Percentiles rank a stretch among this genome's conserved stretches.
These are phyloP conservation scores for Penicillium sumatraense DNA, from an alignment of 2,329 filamentous ascomycete genomes.

Conservation along the genomic window DNA sequence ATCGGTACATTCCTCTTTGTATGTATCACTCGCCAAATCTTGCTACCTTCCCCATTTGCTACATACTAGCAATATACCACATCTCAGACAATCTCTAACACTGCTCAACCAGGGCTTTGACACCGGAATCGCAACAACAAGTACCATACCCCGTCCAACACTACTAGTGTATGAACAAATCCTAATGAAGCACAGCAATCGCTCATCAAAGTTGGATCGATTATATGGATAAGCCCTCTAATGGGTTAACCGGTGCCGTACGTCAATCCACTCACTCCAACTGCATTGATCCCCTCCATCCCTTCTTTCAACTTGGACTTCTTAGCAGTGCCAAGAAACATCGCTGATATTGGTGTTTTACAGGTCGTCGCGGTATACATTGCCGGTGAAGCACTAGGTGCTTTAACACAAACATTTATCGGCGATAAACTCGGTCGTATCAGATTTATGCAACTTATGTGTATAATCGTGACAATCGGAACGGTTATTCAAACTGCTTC, in stretches of 20 bases:
- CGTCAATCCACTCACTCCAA: conserved; percentile 8
- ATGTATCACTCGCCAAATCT: no score
- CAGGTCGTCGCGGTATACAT: conserved; percentile 63
- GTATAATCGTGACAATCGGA: conserved; percentile 59
- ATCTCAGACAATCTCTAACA: no score
- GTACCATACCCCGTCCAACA: conserved; percentile 27
- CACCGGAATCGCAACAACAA: conserved; percentile 65
- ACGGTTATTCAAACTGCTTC: conserved; percentile 59
- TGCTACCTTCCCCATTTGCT: no score
- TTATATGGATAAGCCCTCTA: conserved; percentile 62
- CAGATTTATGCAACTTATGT: conserved; percentile 60
- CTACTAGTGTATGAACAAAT: not conserved
- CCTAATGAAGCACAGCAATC: conserved; percentile 49
- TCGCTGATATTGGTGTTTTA: no score
- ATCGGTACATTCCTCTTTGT: conserved; percentile 65
- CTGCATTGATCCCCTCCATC: not conserved
- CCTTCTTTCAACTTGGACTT: not conserved
- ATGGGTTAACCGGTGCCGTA: conserved; percentile 60
- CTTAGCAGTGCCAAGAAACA: no score
- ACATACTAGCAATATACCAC: no score
- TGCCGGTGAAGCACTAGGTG: conserved; percentile 62
- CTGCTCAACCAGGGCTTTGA: conserved; percentile 62
- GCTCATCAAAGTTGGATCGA: conserved; percentile 64
- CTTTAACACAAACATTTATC: conserved; percentile 57
- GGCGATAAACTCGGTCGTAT: conserved; percentile 60